Percentiles rank a stretch among this genome's conserved stretches.
Conservation (phyloP, 495 filamentous ascomycete genomes). For the Aspergillus leporis region DNA sequence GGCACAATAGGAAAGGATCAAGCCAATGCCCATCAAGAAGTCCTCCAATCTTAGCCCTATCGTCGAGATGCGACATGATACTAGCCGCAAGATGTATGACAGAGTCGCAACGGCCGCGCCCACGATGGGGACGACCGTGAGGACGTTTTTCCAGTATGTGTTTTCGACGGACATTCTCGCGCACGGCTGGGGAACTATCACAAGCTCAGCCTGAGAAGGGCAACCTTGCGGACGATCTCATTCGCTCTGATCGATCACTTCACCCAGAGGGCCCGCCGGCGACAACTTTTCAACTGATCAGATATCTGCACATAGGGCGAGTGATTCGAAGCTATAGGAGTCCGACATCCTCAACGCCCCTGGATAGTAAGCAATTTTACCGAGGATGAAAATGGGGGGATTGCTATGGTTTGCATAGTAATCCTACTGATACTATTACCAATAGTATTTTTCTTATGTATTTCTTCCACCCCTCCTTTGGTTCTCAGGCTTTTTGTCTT, state of each 20-base stretch:
- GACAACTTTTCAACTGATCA: neutral
- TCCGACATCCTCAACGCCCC: neutral
- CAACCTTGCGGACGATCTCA: neutral
- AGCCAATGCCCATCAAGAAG: conserved; percentile 19
- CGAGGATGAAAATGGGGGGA: neutral
- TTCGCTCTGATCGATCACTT: neutral
- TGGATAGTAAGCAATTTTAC: neutral
- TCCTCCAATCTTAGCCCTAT: conserved; percentile 16
- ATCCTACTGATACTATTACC: neutral
- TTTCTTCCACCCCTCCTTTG: neutral
- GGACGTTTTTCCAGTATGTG: conserved; percentile 23
- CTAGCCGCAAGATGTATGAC: conserved; percentile 13
- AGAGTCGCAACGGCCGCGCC: conserved; percentile 19
- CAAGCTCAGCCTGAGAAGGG: neutral
- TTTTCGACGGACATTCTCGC: conserved; percentile 16
- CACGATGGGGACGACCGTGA: conserved; percentile 23
- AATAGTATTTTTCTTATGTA: too few species aligned
- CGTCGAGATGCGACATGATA: conserved; percentile 11
- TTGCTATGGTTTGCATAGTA: neutral
- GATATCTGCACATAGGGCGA: neutral
- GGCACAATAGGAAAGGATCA: conserved; percentile 18
- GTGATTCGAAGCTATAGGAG: neutral
- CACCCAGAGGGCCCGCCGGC: neutral
- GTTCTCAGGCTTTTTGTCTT: neutral
- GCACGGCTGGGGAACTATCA: conserved; percentile 2